A percentile compares a stretch with the other conserved stretches of the same genome.
phyloP scores from a whole-genome alignment of 805 yeast species.

The Vanderwaltozyma yarrowii region DNA sequence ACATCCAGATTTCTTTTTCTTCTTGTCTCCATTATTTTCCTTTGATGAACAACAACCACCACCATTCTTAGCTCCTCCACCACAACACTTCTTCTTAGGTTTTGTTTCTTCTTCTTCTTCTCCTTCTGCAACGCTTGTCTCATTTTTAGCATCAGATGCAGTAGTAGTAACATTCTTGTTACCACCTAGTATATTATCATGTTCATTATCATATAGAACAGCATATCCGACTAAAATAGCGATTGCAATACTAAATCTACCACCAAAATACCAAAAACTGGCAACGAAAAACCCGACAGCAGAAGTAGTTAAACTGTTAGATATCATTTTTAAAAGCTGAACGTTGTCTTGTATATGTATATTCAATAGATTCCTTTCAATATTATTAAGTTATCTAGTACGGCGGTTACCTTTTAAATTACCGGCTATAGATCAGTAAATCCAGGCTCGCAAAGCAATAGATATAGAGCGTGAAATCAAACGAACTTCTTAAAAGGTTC shows the following conservation, averaged over 20 bases:
- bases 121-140: too few species aligned
- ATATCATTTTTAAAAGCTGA: neutral
- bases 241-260: slow-evolving; percentile 29
- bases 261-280: slow-evolving; percentile 24
- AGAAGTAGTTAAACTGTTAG: neutral
- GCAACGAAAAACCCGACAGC: slow-evolving; percentile 5
- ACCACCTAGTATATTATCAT: slow-evolving; percentile 1
- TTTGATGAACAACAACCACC: slow-evolving; percentile 11
- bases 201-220: slow-evolving; percentile 9
- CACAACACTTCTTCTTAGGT: slow-evolving; percentile 19
- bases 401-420: too few species aligned
- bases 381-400: too few species aligned
- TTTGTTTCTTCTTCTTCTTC: neutral
- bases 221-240: slow-evolving; percentile 20
- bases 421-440: too few species aligned
- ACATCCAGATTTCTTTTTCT: slow-evolving; percentile 20
- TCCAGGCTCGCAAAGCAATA: too few species aligned
- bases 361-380: too few species aligned
- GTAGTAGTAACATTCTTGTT: too few species aligned
- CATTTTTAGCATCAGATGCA: neutral
- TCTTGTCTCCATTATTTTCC: slow-evolving; percentile 3
- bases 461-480: too few species aligned
- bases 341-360: too few species aligned
- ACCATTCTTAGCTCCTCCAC: slow-evolving; percentile 13
- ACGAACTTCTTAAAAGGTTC: too few species aligned